These are phyloP conservation scores for Exobasidium rhododendri DNA, from an alignment of 1,284 basidiomycete genomes.

Conservation along the genomic window DNA sequence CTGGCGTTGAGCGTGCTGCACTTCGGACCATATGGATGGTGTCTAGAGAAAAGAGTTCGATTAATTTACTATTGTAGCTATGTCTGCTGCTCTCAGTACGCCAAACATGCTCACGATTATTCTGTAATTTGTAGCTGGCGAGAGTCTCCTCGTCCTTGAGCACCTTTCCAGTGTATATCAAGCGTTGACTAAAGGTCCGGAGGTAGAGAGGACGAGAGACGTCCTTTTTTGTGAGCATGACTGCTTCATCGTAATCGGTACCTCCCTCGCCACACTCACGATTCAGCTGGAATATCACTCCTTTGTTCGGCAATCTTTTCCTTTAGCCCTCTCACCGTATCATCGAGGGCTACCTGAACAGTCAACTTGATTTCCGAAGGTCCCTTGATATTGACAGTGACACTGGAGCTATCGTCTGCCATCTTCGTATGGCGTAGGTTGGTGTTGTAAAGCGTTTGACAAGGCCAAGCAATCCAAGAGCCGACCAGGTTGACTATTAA, in stretches of 20 bases:
- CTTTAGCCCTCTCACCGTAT: conserved; percentile 47
- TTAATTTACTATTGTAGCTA: not conserved
- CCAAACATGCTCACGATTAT: conserved; percentile 32
- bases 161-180: conserved; percentile 53
- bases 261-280: not conserved
- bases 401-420: conserved; percentile 24
- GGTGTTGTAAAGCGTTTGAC: too few species aligned
- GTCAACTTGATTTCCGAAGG: conserved; percentile 47
- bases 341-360: conserved; percentile 33
- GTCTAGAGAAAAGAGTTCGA: conserved; percentile 15
- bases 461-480: too few species aligned
- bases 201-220: not conserved
- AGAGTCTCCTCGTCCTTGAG: conserved; percentile 49
- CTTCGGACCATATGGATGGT: conserved; percentile 52
- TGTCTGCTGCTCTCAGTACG: too few species aligned
- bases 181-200: conserved; percentile 24
- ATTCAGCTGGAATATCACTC: conserved; percentile 46
- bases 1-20: conserved; percentile 35
- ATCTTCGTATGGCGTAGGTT: conserved; percentile 10
- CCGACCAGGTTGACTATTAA: too few species aligned
- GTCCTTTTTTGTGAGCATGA: not conserved
- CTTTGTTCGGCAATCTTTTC: conserved; percentile 41
- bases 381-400: conserved; percentile 51
- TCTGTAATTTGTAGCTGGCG: conserved; percentile 46
- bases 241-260: not conserved